phyloP scores from a whole-genome alignment of 306 rosid species.

The Gillenia trifoliata region DNA sequence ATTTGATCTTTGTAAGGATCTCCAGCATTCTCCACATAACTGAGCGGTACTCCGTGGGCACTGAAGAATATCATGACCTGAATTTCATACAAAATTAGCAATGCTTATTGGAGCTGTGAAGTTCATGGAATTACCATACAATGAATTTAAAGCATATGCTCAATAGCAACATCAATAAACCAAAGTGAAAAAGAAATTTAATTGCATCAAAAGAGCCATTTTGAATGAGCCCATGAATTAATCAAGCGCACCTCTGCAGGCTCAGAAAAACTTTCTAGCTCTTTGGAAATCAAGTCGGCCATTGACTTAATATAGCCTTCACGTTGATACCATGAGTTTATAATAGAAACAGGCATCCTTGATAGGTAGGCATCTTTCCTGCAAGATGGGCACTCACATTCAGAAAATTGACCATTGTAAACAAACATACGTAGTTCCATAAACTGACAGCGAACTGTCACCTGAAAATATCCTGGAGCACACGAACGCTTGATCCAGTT shows the following conservation, averaged over 20 bases:
- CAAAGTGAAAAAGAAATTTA: background rate
- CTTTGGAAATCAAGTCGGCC: slow-evolving; percentile 88
- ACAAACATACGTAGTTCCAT: slow-evolving; percentile 12
- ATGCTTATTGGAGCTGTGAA: slow-evolving; percentile 8
- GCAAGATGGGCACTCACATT: slow-evolving; percentile 29
- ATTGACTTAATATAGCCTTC: slow-evolving; percentile 86
- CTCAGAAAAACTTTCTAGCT: slow-evolving; percentile 55
- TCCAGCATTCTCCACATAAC: slow-evolving; percentile 90
- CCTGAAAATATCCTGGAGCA: slow-evolving; percentile 76
- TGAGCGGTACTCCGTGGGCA: slow-evolving; percentile 98
- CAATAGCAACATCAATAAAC: background rate
- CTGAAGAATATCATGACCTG: slow-evolving; percentile 94
- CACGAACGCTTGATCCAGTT: slow-evolving; percentile 96
- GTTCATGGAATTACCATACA: slow-evolving; percentile 1
- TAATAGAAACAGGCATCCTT: slow-evolving; percentile 79
- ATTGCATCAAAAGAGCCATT: background rate
- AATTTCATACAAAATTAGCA: slow-evolving; percentile 8
- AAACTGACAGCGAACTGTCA: slow-evolving; percentile 23
- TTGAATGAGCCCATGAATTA: no score
- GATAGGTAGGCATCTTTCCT: slow-evolving; percentile 81
- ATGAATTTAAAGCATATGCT: background rate
- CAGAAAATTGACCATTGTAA: slow-evolving; percentile 15
- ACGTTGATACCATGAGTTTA: slow-evolving; percentile 93
- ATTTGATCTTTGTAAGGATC: slow-evolving; percentile 97
- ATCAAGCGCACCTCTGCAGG: slow-evolving; percentile 66